Conservation (phyloP, 768 basidiomycete genomes). For the Rhodosporidiobolus sp. region DNA sequence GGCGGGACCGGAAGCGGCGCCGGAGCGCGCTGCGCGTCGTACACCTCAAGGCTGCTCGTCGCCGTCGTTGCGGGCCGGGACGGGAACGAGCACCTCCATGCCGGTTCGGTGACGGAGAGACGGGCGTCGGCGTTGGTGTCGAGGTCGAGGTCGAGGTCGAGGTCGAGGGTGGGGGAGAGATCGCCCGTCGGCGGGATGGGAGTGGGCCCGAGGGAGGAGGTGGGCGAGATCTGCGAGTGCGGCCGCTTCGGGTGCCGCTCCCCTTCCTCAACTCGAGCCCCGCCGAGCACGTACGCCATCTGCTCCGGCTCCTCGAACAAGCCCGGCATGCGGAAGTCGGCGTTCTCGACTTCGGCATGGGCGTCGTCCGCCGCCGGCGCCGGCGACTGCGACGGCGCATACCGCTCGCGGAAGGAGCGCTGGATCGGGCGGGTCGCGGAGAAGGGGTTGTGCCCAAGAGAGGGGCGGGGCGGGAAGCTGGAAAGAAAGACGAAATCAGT, state of each 20-base stretch:
- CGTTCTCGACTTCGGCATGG: no score
- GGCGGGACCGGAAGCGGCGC: not conserved
- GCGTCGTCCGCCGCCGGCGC: no score
- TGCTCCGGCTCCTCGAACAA: no score
- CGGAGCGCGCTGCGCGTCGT: not conserved
- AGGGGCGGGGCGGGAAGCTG: not conserved
- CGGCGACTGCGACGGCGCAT: not conserved
- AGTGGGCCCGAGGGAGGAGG: not conserved
- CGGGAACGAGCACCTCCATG: slow-evolving; percentile 4
- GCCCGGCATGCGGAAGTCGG: no score
- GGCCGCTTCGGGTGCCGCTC: not conserved
- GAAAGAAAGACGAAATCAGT: no score
- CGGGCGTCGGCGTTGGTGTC: not conserved
- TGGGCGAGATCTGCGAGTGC: not conserved
- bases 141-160: not conserved
- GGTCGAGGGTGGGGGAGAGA: not conserved
- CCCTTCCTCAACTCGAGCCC: no score
- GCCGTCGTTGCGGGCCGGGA: not conserved
- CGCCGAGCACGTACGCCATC: no score
- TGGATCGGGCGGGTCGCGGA: not conserved
- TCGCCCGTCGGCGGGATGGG: not conserved
- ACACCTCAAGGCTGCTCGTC: no score
- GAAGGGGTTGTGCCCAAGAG: not conserved
- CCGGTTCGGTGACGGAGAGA: not conserved
- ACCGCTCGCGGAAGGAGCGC: slow-evolving; percentile 7